A percentile compares a stretch with the other conserved stretches of the same genome.
These are phyloP conservation scores for Ganoderma leucocontextum DNA, from an alignment of 1,284 basidiomycete genomes.

Conservation along the genomic window DNA sequence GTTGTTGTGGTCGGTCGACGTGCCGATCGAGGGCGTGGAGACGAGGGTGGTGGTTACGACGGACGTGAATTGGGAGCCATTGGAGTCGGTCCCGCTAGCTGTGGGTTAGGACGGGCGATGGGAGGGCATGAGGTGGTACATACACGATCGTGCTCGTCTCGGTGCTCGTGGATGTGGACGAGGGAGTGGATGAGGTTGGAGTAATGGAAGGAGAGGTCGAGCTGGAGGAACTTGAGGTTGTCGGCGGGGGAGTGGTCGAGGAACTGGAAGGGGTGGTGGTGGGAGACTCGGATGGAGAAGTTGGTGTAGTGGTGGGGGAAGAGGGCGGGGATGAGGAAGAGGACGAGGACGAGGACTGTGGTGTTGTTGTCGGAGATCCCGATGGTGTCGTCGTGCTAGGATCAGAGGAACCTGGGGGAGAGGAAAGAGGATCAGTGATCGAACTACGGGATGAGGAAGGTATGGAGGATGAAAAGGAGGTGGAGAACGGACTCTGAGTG, in stretches of 20 bases:
- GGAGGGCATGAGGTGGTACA: conserved; percentile 8
- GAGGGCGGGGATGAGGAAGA: conserved; percentile 11
- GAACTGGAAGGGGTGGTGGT: background rate
- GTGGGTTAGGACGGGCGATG: conserved; percentile 1
- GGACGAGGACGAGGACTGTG: conserved; percentile 9
- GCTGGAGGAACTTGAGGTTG: conserved; percentile 8
- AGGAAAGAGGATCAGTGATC: conserved; percentile 14
- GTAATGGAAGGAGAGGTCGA: conserved; percentile 2
- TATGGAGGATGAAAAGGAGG: conserved; percentile 23
- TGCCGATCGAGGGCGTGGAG: conserved; percentile 18
- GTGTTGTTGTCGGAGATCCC: conserved; percentile 5
- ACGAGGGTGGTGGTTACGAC: conserved; percentile 31
- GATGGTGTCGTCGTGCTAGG: conserved; percentile 13
- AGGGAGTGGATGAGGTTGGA: conserved; percentile 9
- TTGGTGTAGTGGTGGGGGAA: conserved; percentile 2
- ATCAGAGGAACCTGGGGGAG: conserved; percentile 16
- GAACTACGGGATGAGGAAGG: conserved; percentile 19
- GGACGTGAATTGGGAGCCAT: conserved; percentile 37
- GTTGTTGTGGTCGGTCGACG: conserved; percentile 14
- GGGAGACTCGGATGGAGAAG: conserved; percentile 4
- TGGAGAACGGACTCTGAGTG: conserved; percentile 27
- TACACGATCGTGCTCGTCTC: conserved; percentile 33
- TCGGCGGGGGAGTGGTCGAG: conserved; percentile 1
- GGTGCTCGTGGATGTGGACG: conserved; percentile 24
- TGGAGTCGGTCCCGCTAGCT: conserved; percentile 35